Evolutionary conservation across 441 rosid species (phyloP), one percentile per base, ranked within the genome.

Genomic region (Rhodomyrtus psidioides): DNA sequence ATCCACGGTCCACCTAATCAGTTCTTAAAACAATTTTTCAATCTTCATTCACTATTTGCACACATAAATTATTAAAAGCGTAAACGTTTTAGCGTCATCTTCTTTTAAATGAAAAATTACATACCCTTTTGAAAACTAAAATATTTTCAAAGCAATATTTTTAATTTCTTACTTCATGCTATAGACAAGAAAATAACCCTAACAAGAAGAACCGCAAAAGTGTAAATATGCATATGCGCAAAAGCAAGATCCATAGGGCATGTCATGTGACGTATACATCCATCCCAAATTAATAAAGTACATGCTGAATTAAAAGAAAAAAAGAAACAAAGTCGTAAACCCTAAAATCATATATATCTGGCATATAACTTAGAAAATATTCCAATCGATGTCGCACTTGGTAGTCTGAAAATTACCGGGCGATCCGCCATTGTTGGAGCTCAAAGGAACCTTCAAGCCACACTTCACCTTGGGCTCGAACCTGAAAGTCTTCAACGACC

Each of bases 351-450:
- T 12, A 70, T 34, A 21, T 6, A 10, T 34, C 79, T 24, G 79
- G 5, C 49, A 12, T 1, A 30, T 19, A 28, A 54, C 56, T 54
- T 53, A 82, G 46, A 53, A 82, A 55, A 54, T 4, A 28, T 54
- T 53, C 87, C 87, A 92, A 88, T 93, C 93, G 58, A 92, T 74
- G 53, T 92, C 89, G 87, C 98, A 95, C 90, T 89, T 91, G 79
- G 92, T 91, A 83, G 89, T 30, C 83, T 85, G 85, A 83, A 83
- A 84, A 42, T 27, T 26, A 60, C 83, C 85, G 34, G 88, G n/a
- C 34, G 84, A 28, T 14, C 88, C 76, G 55, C 91, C 91, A 60
- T 82, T 86, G 28, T 84, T 28, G 83, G 85, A 70, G 86, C 81
- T 88, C 87, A 91, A 42, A 81, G 95, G 83, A 54, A 84, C 81